Percentiles rank a stretch among this genome's conserved stretches.
These are phyloP conservation scores for Cercospora zeina DNA, from an alignment of 2,329 filamentous ascomycete genomes.

Conservation along the genomic window DNA sequence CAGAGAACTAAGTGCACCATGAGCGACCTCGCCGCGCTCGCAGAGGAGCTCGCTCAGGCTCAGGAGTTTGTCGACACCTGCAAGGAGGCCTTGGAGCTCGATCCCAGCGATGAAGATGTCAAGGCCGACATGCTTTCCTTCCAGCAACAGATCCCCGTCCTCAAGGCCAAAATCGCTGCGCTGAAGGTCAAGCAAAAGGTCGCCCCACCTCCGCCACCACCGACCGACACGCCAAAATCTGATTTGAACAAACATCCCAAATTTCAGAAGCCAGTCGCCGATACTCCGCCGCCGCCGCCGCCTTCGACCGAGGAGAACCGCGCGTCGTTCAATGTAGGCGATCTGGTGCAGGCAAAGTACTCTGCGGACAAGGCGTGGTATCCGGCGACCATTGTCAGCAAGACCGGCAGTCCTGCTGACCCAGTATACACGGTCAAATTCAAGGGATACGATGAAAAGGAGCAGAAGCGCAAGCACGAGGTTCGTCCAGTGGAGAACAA, in stretches of 20 bases:
- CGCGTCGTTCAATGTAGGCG: slow-evolving; percentile 77
- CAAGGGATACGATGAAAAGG: slow-evolving; percentile 79
- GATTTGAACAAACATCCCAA: slow-evolving; percentile 67
- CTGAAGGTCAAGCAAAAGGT: slow-evolving; percentile 48
- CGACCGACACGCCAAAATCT: slow-evolving; percentile 29
- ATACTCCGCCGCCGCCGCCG: slow-evolving; percentile 40
- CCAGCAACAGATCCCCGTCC: slow-evolving; percentile 74
- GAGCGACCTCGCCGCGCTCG: slow-evolving; percentile 70
- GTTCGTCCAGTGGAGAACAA: slow-evolving; percentile 69
- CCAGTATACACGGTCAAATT: slow-evolving; percentile 95
- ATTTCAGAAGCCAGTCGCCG: slow-evolving; percentile 49
- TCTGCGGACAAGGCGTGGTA: slow-evolving; percentile 89
- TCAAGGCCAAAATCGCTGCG: slow-evolving; percentile 78
- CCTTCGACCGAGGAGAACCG: slow-evolving; percentile 42
- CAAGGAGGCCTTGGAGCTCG: slow-evolving; percentile 42
- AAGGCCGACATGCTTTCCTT: slow-evolving; percentile 76
- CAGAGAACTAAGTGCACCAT: slow-evolving; percentile 26
- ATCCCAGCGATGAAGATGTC: slow-evolving; percentile 77
- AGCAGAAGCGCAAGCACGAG: slow-evolving; percentile 76
- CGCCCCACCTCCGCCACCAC: slow-evolving; percentile 42
- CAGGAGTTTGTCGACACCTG: slow-evolving; percentile 35
- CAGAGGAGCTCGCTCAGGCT: slow-evolving; percentile 67
- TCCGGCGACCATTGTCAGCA: slow-evolving; percentile 85
- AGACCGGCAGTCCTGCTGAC: slow-evolving; percentile 86
- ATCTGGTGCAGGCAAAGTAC: slow-evolving; percentile 89